phyloP scores from a whole-genome alignment of 1,139 yeast species.

The Sugiyamaella grinbergsii region DNA sequence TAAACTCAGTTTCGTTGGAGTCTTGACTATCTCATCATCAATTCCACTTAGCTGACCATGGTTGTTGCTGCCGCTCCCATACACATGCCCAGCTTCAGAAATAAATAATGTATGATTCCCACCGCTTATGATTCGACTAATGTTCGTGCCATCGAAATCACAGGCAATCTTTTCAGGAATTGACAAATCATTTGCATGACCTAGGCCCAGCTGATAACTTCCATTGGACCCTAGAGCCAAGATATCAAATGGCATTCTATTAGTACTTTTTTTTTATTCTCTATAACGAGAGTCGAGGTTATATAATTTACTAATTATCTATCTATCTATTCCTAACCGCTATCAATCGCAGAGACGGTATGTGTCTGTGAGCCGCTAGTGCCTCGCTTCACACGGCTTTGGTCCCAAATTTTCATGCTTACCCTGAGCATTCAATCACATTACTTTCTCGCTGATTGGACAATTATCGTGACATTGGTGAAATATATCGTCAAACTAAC shows the following conservation, averaged over 20 bases:
- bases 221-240: constrained; percentile 86
- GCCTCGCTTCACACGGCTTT: not conserved
- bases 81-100: constrained; percentile 54
- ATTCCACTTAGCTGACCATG: constrained; percentile 55
- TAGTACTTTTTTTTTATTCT: too few relatives aligned
- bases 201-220: constrained; percentile 68
- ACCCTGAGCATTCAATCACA: constrained; percentile 8
- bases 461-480: not conserved
- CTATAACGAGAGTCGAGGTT: too few relatives aligned
- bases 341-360: too few relatives aligned
- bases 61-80: constrained; percentile 61
- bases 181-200: constrained; percentile 55
- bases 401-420: constrained; percentile 7
- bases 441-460: constrained; percentile 19
- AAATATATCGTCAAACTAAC: not conserved
- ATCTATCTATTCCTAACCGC: constrained; percentile 8
- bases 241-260: constrained; percentile 29
- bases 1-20: not conserved
- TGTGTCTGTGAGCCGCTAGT: too few relatives aligned
- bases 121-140: constrained; percentile 54
- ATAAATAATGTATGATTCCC: constrained; percentile 83
- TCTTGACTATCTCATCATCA: not conserved
- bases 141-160: constrained; percentile 10
- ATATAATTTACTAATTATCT: not conserved
- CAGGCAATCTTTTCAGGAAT: constrained; percentile 41